phyloP scores from a whole-genome alignment of 2,329 filamentous ascomycete genomes.

The Pyrenochaeta sp. region DNA sequence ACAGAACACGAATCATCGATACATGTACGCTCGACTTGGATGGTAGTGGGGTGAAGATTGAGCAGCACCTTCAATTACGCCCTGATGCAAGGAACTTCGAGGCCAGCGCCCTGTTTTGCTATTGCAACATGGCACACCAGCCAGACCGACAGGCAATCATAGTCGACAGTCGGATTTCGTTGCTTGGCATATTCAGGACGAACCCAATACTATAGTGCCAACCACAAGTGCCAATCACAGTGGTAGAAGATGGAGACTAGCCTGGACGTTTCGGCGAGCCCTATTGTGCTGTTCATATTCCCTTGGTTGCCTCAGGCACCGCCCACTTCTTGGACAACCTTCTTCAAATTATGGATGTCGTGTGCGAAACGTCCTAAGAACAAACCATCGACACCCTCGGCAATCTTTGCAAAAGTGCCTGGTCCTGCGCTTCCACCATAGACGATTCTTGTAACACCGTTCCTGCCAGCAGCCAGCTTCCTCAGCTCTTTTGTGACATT shows the following conservation, averaged over 20 bases:
- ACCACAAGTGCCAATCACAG: too few relatives aligned
- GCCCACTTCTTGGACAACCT: constrained; percentile 76
- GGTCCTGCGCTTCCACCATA: constrained; percentile 87
- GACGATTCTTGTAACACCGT: constrained; percentile 71
- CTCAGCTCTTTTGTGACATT: constrained; percentile 73
- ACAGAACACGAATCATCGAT: too few relatives aligned
- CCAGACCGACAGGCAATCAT: too few relatives aligned
- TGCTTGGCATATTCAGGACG: too few relatives aligned
- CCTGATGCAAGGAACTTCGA: too few relatives aligned
- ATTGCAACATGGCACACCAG: too few relatives aligned
- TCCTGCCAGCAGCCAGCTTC: constrained; percentile 60
- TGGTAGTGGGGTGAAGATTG: too few relatives aligned
- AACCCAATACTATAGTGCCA: too few relatives aligned
- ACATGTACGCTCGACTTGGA: too few relatives aligned
- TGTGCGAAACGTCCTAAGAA: constrained; percentile 86
- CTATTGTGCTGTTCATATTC: neutral
- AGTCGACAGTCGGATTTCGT: too few relatives aligned
- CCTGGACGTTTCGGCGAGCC: neutral
- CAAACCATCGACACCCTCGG: constrained; percentile 77
- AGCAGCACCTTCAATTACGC: too few relatives aligned
- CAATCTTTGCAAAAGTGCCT: constrained; percentile 74
- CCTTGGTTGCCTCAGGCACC: constrained; percentile 36
- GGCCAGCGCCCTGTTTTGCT: too few relatives aligned
- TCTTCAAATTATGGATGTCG: constrained; percentile 74
- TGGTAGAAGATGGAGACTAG: neutral